These are phyloP conservation scores for Pythium brachiatum DNA, from an alignment of 352 stramenopile genomes.

Conservation along the genomic window DNA sequence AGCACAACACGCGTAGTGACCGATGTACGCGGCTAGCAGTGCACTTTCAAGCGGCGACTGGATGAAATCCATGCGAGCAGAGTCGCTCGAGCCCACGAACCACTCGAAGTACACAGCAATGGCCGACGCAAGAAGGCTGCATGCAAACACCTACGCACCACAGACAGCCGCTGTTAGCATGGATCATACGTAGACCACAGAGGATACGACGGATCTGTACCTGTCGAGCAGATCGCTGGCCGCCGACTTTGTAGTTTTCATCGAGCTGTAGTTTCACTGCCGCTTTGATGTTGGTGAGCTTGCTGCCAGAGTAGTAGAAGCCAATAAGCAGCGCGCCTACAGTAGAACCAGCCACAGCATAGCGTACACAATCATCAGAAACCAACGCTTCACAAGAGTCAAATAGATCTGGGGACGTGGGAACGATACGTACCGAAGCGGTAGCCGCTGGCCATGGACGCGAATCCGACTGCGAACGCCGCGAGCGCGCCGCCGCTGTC, in stretches of 20 bases:
- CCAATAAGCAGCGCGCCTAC: constrained; percentile 68
- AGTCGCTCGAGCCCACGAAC: constrained; percentile 34
- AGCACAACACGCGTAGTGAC: constrained; percentile 92
- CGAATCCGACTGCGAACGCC: constrained; percentile 64
- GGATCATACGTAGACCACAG: too few species aligned
- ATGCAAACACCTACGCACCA: constrained; percentile 66
- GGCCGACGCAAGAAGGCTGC: constrained; percentile 57
- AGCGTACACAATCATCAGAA: background rate
- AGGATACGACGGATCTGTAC: constrained; percentile 6
- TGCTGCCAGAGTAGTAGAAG: constrained; percentile 87
- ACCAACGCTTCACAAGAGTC: too few species aligned
- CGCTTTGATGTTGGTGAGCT: constrained; percentile 74
- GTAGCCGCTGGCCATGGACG: constrained; percentile 59
- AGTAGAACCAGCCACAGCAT: background rate
- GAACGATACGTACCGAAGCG: constrained; percentile 48
- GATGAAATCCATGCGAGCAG: constrained; percentile 42
- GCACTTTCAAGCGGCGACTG: constrained; percentile 35
- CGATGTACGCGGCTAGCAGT: constrained; percentile 78
- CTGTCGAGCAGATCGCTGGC: constrained; percentile 67
- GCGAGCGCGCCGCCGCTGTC: constrained; percentile 52
- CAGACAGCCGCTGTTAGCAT: too few species aligned
- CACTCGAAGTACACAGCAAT: constrained; percentile 58
- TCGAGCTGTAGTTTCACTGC: constrained; percentile 60
- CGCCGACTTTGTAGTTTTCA: constrained; percentile 72
- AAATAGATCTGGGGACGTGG: too few species aligned